Percentiles rank a stretch among this genome's conserved stretches.
These are phyloP conservation scores for Neoascochyta sp. DNA, from an alignment of 2,329 filamentous ascomycete genomes.

Conservation along the genomic window DNA sequence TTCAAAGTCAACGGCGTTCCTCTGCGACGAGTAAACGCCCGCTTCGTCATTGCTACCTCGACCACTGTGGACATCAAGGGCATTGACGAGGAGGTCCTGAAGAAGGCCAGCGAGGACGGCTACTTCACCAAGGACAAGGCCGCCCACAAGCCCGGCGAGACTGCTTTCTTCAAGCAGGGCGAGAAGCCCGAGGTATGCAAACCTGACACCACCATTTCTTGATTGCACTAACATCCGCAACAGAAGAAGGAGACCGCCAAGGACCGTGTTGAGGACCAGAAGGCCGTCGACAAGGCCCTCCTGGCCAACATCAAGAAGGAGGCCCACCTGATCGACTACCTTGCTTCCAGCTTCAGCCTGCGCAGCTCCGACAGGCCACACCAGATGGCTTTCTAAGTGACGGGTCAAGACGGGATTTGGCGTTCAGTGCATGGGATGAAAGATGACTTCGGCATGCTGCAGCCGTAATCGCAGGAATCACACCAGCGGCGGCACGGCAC, in stretches of 20 bases:
- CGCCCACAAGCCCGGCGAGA: slow-evolving; percentile 93
- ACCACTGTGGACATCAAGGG: slow-evolving; percentile 79
- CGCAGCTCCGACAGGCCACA: slow-evolving; percentile 99
- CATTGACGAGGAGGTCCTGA: slow-evolving; percentile 66
- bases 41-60: slow-evolving; percentile 90
- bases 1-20: slow-evolving; percentile 99
- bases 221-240: slow-evolving; percentile 15
- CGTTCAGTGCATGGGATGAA: slow-evolving; percentile 42
- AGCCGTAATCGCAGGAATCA: slow-evolving; percentile 40
- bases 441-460: slow-evolving; percentile 40
- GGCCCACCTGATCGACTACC: slow-evolving; percentile 88
- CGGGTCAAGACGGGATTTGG: slow-evolving; percentile 36
- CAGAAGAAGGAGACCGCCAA: slow-evolving; percentile 97
- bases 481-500: slow-evolving; percentile 33
- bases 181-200: slow-evolving; percentile 89
- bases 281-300: slow-evolving; percentile 95
- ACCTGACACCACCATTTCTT: background rate
- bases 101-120: slow-evolving; percentile 76
- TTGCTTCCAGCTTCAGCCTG: slow-evolving; percentile 94
- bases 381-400: slow-evolving; percentile 93
- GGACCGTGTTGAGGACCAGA: slow-evolving; percentile 94
- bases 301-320: slow-evolving; percentile 98
- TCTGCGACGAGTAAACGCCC: slow-evolving; percentile 86
- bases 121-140: slow-evolving; percentile 98
- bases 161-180: slow-evolving; percentile 99